Conservation (phyloP, 139 green algal species). For the Micromonas commoda region DNA sequence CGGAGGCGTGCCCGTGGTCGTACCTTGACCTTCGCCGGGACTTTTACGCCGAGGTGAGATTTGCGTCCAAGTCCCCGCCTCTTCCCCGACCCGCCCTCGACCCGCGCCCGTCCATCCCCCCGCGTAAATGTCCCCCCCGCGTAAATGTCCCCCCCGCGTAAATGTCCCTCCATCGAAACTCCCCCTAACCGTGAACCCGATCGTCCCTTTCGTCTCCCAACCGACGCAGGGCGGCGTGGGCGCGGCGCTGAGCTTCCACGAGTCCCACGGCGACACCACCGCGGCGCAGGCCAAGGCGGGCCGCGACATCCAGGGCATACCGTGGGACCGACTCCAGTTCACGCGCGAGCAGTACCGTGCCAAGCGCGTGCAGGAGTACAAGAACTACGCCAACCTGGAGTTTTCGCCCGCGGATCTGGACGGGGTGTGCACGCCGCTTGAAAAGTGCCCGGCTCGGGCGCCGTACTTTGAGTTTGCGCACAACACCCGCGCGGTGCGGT, state of each 20-base stretch:
- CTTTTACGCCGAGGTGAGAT: too few relatives aligned
- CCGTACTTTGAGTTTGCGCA: slow-evolving; percentile 53
- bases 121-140: too few relatives aligned
- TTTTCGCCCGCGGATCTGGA: slow-evolving; percentile 37
- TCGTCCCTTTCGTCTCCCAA: too few relatives aligned
- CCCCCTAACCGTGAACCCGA: too few relatives aligned
- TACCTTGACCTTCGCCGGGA: too few relatives aligned
- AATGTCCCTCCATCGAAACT: too few relatives aligned
- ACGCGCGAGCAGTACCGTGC: slow-evolving; percentile 58
- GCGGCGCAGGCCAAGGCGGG: not conserved
- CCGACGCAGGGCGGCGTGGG: too few relatives aligned
- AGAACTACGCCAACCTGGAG: slow-evolving; percentile 81
- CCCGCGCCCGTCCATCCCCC: too few relatives aligned
- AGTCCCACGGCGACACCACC: slow-evolving; percentile 4
- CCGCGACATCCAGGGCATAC: slow-evolving; percentile 54
- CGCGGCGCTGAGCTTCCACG: not conserved
- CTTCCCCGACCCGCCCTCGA: too few relatives aligned
- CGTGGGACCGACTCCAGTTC: slow-evolving; percentile 74
- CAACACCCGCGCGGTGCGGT: slow-evolving; percentile 61
- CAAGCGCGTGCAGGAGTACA: slow-evolving; percentile 58
- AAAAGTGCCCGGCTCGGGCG: not conserved
- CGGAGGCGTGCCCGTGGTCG: too few relatives aligned
- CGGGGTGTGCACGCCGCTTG: not conserved
- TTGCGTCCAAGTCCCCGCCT: too few relatives aligned
- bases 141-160: too few relatives aligned